A percentile compares a stretch with the other conserved stretches of the same genome.
Conservation (phyloP, 1,139 yeast species). For the Kurtzmaniella quercitrusa region DNA sequence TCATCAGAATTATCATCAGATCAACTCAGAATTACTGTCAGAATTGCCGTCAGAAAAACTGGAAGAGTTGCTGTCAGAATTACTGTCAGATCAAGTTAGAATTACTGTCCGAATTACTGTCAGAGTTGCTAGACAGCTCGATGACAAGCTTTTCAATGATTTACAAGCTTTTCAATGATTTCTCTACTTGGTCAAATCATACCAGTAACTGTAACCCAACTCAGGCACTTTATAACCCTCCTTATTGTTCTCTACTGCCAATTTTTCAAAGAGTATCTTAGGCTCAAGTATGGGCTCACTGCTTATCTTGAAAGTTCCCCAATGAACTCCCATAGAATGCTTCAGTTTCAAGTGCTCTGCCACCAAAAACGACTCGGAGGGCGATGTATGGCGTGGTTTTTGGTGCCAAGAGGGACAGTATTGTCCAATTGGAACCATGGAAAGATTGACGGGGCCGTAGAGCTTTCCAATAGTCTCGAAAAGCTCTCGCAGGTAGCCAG, state of each 20-base stretch:
- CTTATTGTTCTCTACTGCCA: constrained; percentile 19
- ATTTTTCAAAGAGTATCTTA: constrained; percentile 32
- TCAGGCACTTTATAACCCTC: constrained; percentile 28
- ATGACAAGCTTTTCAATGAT: no score
- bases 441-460: constrained; percentile 62
- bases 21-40: no score
- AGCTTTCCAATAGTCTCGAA: constrained; percentile 60
- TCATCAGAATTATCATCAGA: no score
- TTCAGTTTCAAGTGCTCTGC: constrained; percentile 58
- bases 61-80: no score
- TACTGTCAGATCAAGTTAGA: no score
- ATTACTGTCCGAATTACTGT: no score
- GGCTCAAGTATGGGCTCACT: constrained; percentile 89
- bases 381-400: constrained; percentile 81
- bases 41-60: no score
- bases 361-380: constrained; percentile 68
- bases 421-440: constrained; percentile 89
- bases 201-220: constrained; percentile 39
- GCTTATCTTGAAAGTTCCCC: constrained; percentile 92
- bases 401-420: constrained; percentile 96
- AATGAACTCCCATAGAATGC: constrained; percentile 81
- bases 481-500: constrained; percentile 76
- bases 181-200: constrained; percentile 21
- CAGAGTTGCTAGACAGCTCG: no score
- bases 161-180: no score